Base-by-base conservation (phyloP, 139 green algal genomes). In the Asterochloris erici region DNA sequence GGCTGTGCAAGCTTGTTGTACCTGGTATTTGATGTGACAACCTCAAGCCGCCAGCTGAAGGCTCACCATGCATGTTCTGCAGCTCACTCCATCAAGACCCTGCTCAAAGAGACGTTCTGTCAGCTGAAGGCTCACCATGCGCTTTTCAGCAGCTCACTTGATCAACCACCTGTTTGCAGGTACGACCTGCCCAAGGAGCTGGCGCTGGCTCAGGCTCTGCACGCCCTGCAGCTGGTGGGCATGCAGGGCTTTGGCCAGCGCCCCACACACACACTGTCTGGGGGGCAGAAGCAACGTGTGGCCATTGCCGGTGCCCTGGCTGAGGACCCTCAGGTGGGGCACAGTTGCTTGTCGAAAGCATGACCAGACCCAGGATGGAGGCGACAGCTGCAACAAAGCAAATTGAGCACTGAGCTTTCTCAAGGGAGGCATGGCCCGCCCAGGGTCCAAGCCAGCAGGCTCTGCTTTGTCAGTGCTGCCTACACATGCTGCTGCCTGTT, bases 231-330 rank as follows among this genome's bases (percentile, higher is more conserved):
- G 63, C 77, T 91, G 68, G 96, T 99, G 28, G 93, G 93, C 81
- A 91, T 99, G 86, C 60, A 76, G 14, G 90, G 90, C 14, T 96
- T 91, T 79, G 90, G 85, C 75, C 85, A 95, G 77, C 74, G 92
- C 12, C 89, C 94, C 1, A 93, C 93, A 14, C 88, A 93, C 81
- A 98, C 93, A 12, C 91, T 99, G 14, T 98, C 93, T 14, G 97
- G 97, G 6, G 97, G 97, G 16, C 96, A 99, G 88, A 96, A 98
- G 77, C 97, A 99, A 90, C 89, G 97, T 16, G 93, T 98, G 12
- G 97, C 97, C 12, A 98, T 99, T 23, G 97, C 97, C 23, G 95
- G 96, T 75, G 86, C 84, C 2, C 70, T 93, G 27, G 91, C 86
- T 27, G 77, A 90, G 82, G n/a, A 74, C 28, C 81, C 87, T 54